phyloP scores from a whole-genome alignment of 23 red algal species.

The Gracilariopsis chorda region DNA sequence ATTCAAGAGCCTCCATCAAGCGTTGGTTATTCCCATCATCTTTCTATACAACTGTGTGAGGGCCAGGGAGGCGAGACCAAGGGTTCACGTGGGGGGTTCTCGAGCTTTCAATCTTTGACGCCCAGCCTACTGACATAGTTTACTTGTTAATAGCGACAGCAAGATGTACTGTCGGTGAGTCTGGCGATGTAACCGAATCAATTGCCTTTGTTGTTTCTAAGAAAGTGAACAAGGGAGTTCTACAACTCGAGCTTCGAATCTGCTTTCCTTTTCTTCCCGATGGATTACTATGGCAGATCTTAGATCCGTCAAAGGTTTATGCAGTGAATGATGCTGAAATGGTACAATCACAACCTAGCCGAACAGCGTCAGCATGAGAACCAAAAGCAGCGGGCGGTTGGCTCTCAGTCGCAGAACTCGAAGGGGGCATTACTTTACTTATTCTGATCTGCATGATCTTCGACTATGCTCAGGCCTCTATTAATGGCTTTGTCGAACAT shows the following conservation, averaged over 20 bases:
- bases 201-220: constrained; percentile 10
- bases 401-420: too few relatives aligned
- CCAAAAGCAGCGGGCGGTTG: too few relatives aligned
- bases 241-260: background rate
- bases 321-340: background rate
- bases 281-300: constrained; percentile 26
- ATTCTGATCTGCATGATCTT: too few relatives aligned
- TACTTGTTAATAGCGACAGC: constrained; percentile 28
- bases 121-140: constrained; percentile 12
- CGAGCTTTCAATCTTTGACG: background rate
- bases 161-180: background rate
- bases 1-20: constrained; percentile 19
- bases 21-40: constrained; percentile 29
- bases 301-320: background rate
- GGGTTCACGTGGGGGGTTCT: background rate
- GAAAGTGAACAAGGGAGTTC: constrained; percentile 22
- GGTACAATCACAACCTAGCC: too few relatives aligned
- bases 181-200: background rate
- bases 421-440: too few relatives aligned
- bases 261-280: constrained; percentile 26
- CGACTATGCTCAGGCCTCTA: too few relatives aligned
- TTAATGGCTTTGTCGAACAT: too few relatives aligned
- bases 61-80: background rate
- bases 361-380: too few relatives aligned
- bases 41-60: constrained; percentile 1